Evolutionary conservation across 306 rosid genomes (phyloP).

Genomic region (Rosa multiflora): DNA sequence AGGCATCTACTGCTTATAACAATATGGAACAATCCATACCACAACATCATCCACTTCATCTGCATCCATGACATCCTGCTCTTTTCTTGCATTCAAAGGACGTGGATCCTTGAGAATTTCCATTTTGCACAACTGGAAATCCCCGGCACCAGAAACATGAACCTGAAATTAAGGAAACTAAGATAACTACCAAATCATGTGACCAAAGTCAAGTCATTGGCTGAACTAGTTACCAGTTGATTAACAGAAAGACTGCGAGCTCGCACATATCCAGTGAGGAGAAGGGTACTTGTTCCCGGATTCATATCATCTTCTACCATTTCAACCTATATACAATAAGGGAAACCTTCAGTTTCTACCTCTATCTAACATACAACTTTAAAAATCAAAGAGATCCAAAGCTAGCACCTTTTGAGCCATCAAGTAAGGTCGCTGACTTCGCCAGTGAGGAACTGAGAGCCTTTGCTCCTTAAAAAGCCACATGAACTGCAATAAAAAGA

Average conservation of each 20-base stretch:
- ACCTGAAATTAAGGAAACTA: conserved; percentile 54
- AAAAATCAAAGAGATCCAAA: conserved; percentile 19
- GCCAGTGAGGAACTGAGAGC: conserved; percentile 82
- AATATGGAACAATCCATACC: conserved; percentile 43
- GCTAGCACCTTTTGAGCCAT: conserved; percentile 71
- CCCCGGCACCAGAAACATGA: conserved; percentile 96
- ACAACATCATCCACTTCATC: conserved; percentile 49
- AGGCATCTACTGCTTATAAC: neutral
- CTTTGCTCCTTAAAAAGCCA: conserved; percentile 94
- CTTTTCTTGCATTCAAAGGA: conserved; percentile 71
- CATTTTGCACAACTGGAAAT: conserved; percentile 71
- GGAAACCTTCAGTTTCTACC: neutral
- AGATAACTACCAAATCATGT: conserved; percentile 23
- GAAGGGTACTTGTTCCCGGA: conserved; percentile 58
- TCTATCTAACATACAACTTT: neutral
- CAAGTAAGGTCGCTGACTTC: conserved; percentile 74
- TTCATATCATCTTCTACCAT: conserved; percentile 39
- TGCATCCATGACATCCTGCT: conserved; percentile 68
- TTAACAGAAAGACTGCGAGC: conserved; percentile 74
- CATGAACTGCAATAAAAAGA: conserved; percentile 63
- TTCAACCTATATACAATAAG: conserved; percentile 54
- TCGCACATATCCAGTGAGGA: conserved; percentile 80
- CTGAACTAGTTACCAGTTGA: conserved; percentile 62
- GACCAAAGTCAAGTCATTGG: conserved; percentile 28
- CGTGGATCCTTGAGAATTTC: conserved; percentile 80